Evolutionary conservation across 495 filamentous ascomycete genomes (phyloP).

Genomic region (Xylaria venustula): DNA sequence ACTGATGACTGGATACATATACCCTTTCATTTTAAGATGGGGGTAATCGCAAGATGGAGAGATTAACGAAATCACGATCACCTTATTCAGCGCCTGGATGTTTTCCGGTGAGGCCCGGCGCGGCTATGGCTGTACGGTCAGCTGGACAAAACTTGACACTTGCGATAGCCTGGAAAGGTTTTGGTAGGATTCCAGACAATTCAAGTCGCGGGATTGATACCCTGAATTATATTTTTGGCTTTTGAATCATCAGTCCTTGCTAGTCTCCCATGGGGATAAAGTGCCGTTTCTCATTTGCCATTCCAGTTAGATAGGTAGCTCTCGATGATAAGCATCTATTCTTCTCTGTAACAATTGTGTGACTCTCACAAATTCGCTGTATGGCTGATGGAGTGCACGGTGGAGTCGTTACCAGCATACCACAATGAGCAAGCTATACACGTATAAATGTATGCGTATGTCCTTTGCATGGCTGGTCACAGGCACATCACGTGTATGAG

Average conservation of each 20-base stretch:
- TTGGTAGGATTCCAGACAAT: not conserved
- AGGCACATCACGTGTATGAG: too few species aligned
- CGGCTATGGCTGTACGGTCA: not conserved
- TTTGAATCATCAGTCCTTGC: not conserved
- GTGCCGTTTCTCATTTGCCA: not conserved
- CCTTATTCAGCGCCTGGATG: not conserved
- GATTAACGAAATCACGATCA: slow-evolving; percentile 21
- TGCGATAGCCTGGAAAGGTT: not conserved
- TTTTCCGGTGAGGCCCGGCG: not conserved
- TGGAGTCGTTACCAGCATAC: too few species aligned
- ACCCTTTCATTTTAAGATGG: slow-evolving; percentile 37
- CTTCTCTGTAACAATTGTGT: too few species aligned
- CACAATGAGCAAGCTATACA: too few species aligned
- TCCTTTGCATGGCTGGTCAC: too few species aligned
- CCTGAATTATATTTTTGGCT: slow-evolving; percentile 4
- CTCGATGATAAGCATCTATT: too few species aligned
- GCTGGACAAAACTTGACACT: not conserved
- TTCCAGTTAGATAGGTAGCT: not conserved
- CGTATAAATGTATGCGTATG: too few species aligned
- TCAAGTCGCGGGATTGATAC: slow-evolving; percentile 3
- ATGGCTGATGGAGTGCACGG: too few species aligned
- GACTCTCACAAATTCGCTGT: too few species aligned
- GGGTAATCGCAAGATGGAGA: slow-evolving; percentile 32
- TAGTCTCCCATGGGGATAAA: not conserved
- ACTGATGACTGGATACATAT: slow-evolving; percentile 29